Evolutionary conservation across 1,139 yeast species (phyloP), one percentile per base, ranked within the genome.

Genomic region (Kurtzmaniella quercitrusa): DNA sequence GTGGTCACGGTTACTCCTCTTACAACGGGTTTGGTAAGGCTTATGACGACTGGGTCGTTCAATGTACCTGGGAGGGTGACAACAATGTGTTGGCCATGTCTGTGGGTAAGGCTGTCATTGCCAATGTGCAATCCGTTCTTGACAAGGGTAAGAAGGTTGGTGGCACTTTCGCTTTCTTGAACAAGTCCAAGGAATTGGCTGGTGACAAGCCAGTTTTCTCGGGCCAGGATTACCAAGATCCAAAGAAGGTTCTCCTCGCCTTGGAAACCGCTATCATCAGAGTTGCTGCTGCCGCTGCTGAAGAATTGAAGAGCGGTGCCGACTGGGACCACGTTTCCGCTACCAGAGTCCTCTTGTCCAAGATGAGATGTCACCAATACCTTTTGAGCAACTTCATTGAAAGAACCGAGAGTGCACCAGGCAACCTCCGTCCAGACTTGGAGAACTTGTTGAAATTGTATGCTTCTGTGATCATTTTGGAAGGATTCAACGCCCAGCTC

Each of bases 401-500:
- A 39, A 52, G 58, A 40, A 40, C 60, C 8, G 42, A 41, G 36
- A 51, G 49, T 41, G 48, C 46, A 19, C 48, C 54, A 42, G 46
- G 53, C 34, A 50, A 51, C 37, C 48, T 61, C 38, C 48, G 48
- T 25, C 56, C 59, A 3, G 57, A 55, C 51, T 61, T 63, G 55
- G 19, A 44, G 23, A 52, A 48, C 42, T 42, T 61, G 31, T 53
- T 60, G 33, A 50, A 53, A 37, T 58, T 62, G 50, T 62, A 59
- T 50, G 55, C 51, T 36, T 49, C 56, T 10, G 47, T 53, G 40
- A 48, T 50, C 41, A 56, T 84, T 48, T 75, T 85, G 52, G 91
- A 86, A 57, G 75, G 75, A 48, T 85, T 81, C 63, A 73, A 85
- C 24, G 83, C 89, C 43, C 69, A 77, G 40, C 86, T 87, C 67